Base-by-base conservation (phyloP, 257 asterid genomes). In the Petunia secreta region DNA sequence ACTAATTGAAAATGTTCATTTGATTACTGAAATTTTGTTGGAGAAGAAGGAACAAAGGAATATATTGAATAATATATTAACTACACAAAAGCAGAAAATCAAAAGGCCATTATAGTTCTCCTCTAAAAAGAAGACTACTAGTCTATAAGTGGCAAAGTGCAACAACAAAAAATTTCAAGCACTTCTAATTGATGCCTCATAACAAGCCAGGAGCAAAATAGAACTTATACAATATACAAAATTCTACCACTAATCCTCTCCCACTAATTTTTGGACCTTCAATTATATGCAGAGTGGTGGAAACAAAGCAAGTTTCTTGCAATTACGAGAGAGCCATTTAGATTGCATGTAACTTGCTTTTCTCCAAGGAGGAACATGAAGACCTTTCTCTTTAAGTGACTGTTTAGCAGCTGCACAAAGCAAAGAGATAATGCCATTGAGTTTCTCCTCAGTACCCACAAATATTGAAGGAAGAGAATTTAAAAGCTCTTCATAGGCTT, bases 291-390 rank as follows among this genome's bases (percentile, higher is more conserved):
- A 75, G 8, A 75, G 80, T 8, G 80, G 80, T 39, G 67, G 11
- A 71, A 48, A 55, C 40, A 57, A 4, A 38, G 40, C 9, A 40
- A 59, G 15, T 75, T 81, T 91, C 62, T 87, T 85, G 88, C 90
- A 85, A 63, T 88, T 80, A 1, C 67, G 13, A 3, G 95, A 89
- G 16, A 91, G 89, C 93, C 95, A 91, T 62, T 91, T 91, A 39
- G 93, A 88, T 11, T 85, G 88, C 91, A 89, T 87, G 43, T 91
- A 87, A 16, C 76, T 75, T 3, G 87, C 86, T 78, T 83, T 91
- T 57, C 95, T 88, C 95, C 95, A 91, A 57, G 95, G 95, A 15
- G 95, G 95, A 62, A 91, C 79, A 78, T 89, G 89, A 15, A 91
- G 69, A 0, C 90, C 90, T 41, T 79, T 87, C 84, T 89, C 92